These are phyloP conservation scores for Russula sp. DNA, from an alignment of 768 basidiomycete species.

Conservation along the genomic window DNA sequence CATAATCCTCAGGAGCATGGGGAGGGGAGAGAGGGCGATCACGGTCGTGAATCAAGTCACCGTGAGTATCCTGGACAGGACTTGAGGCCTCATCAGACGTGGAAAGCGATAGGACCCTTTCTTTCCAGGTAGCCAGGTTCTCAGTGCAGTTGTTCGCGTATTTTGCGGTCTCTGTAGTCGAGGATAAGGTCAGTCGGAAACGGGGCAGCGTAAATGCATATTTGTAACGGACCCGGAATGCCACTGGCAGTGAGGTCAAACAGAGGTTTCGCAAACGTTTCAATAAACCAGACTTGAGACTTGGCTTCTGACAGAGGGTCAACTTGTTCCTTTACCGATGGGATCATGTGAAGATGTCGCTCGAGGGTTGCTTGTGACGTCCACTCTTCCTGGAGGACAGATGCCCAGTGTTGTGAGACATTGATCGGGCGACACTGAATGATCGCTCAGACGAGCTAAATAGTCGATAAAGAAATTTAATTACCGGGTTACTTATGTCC, in stretches of 20 bases:
- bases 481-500: constrained; percentile 96
- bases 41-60: constrained; percentile 17
- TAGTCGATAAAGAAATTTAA: constrained; percentile 37
- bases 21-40: constrained; percentile 33
- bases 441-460: constrained; percentile 7
- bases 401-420: constrained; percentile 93
- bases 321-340: constrained; percentile 48
- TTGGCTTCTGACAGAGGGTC: constrained; percentile 64
- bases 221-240: constrained; percentile 61
- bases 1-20: constrained; percentile 44
- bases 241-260: constrained; percentile 70
- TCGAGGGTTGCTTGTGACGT: constrained; percentile 85
- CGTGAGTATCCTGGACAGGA: constrained; percentile 20
- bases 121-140: constrained; percentile 71
- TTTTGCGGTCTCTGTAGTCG: constrained; percentile 54
- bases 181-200: neutral
- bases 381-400: constrained; percentile 89
- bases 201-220: neutral
- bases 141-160: constrained; percentile 65
- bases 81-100: constrained; percentile 25
- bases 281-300: constrained; percentile 88
- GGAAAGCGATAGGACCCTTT: constrained; percentile 44
- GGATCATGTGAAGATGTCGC: constrained; percentile 66
- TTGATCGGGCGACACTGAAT: constrained; percentile 82
- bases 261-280: constrained; percentile 76